Base-by-base conservation (phyloP, 1,284 basidiomycete species). In the Abortiporus biennis region DNA sequence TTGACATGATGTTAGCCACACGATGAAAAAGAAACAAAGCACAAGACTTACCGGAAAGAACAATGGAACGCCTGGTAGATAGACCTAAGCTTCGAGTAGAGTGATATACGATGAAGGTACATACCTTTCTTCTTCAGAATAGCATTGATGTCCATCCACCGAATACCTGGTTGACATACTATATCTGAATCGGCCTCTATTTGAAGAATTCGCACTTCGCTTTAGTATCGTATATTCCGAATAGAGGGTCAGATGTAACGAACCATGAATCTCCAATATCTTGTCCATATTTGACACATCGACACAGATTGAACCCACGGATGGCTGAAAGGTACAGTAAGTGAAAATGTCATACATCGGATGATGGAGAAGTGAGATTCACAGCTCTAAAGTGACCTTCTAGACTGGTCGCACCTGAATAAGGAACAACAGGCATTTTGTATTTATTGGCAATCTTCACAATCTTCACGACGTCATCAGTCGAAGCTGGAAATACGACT, bases 71-170 rank as follows among this genome's bases (percentile, higher is more conserved):
- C 79, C 55, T 57, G 27, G n/a, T 8, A 5, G 3, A 9, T 15
- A 12, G n/a, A 8, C 27, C 8, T 29, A n/a, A 13, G 19, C 2
- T 3, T 11, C 44, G 17, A 38, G 17, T n/a, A n/a, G n/a, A n/a
- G n/a, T n/a, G n/a, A n/a, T n/a, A n/a, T n/a, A n/a, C n/a, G n/a
- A n/a, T n/a, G 15, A 40, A 9, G 31, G 6, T 4, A 11, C 25
- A n/a, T 20, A 21, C 36, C 85, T 61, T 82, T 72, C 40, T 81
- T 72, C 50, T 72, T 73, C 15, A 95, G 67, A 3, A 71, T 71
- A 16, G 79, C 78, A 54, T 97, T 97, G 33, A 97, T 73, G 17
- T 88, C 84, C 67, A 92, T 81, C 87, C 92, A 96, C 29, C 80
- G 74, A 13, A 80, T 72, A 4, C 90, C 93, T n/a, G 91, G 74